These are phyloP conservation scores for Clarireedia monteithiana DNA, from an alignment of 2,329 filamentous ascomycete genomes.

Conservation along the genomic window DNA sequence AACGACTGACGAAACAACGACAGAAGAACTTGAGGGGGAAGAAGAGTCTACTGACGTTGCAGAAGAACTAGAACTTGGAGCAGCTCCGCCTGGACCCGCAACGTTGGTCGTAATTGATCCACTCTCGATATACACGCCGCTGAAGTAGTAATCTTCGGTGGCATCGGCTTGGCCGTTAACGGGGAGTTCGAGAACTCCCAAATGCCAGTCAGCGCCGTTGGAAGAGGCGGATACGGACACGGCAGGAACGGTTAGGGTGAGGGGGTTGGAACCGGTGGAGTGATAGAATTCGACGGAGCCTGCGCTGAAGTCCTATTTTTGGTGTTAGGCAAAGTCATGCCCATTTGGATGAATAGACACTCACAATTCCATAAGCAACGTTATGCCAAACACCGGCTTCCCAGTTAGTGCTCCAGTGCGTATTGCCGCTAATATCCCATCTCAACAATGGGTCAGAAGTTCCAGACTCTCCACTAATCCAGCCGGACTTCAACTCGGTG, in stretches of 20 bases:
- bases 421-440: constrained; percentile 54
- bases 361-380: constrained; percentile 60
- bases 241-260: constrained; percentile 51
- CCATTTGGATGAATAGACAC: constrained; percentile 8
- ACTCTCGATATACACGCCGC: constrained; percentile 62
- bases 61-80: constrained; percentile 8
- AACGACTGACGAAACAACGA: not conserved
- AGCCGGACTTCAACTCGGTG: constrained; percentile 66
- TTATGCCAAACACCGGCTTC: constrained; percentile 52
- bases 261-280: constrained; percentile 50
- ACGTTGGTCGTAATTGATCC: constrained; percentile 38
- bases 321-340: not conserved
- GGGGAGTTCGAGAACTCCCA: constrained; percentile 61
- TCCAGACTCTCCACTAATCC: constrained; percentile 41
- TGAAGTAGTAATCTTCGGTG: constrained; percentile 63
- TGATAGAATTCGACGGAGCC: constrained; percentile 62
- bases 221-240: constrained; percentile 53
- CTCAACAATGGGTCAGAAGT: constrained; percentile 47
- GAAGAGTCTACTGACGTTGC: constrained; percentile 1
- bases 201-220: constrained; percentile 65
- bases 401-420: constrained; percentile 56
- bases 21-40: not conserved
- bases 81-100: constrained; percentile 28
- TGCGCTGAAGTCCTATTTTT: constrained; percentile 46
- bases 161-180: constrained; percentile 44